These are phyloP conservation scores for Aspergillus sparsus DNA, from an alignment of 495 filamentous ascomycete genomes.

Conservation along the genomic window DNA sequence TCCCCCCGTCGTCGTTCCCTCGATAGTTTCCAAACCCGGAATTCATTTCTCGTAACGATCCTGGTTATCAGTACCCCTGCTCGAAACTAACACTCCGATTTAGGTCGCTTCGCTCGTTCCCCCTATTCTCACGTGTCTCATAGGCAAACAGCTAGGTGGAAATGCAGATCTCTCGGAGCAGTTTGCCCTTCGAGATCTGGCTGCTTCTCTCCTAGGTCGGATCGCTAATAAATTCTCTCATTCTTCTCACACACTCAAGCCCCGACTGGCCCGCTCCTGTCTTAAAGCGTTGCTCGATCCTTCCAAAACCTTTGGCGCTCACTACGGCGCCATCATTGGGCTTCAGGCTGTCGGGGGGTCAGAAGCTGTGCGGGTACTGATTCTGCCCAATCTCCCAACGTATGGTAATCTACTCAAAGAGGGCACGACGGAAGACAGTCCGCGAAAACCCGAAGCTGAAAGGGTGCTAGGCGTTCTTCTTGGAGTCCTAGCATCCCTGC, in stretches of 20 bases:
- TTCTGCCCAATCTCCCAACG: conserved; percentile 76
- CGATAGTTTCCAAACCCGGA: neutral
- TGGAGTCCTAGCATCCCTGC: conserved; percentile 55
- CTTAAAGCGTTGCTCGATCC: conserved; percentile 89
- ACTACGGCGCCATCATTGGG: conserved; percentile 84
- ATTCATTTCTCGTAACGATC: neutral
- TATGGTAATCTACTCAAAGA: conserved; percentile 74
- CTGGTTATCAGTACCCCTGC: neutral
- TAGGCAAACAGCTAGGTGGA: conserved; percentile 78
- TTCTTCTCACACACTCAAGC: conserved; percentile 73
- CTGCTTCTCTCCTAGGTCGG: conserved; percentile 72
- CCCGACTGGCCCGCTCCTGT: conserved; percentile 86
- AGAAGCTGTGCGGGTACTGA: conserved; percentile 75
- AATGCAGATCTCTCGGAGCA: conserved; percentile 56
- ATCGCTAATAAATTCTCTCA: conserved; percentile 75
- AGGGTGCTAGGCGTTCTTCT: conserved; percentile 62
- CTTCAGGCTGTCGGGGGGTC: conserved; percentile 72
- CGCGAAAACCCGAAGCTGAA: conserved; percentile 59
- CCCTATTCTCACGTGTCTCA: conserved; percentile 84
- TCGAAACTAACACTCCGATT: neutral
- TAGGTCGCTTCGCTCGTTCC: conserved; percentile 77
- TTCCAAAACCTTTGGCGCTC: conserved; percentile 70
- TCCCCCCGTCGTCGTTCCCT: neutral
- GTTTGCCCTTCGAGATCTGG: conserved; percentile 79
- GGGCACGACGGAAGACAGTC: conserved; percentile 58